Conservation (phyloP, 75 land plant species). For the Adiantum capillusveneris region DNA sequence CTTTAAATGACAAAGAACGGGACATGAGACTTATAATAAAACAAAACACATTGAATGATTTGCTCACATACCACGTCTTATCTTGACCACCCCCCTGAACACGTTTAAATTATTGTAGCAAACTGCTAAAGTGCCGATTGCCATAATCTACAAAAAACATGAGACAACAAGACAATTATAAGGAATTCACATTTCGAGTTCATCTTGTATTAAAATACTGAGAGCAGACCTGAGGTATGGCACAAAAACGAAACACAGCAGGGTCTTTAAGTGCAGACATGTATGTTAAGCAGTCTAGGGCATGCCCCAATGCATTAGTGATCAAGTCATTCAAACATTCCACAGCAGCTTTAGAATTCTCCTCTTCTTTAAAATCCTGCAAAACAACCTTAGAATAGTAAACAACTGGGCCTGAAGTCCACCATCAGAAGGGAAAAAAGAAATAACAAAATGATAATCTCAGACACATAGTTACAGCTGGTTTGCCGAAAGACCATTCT, state of each 20-base stretch:
- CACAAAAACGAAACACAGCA: conserved; percentile 88
- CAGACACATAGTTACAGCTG: too few relatives aligned
- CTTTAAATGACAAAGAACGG: too few relatives aligned
- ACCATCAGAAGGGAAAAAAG: too few relatives aligned
- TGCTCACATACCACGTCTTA: conserved; percentile 71
- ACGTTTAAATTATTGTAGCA: conserved; percentile 92
- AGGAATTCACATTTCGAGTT: too few relatives aligned
- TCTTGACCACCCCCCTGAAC: conserved; percentile 97
- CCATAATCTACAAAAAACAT: conserved; percentile 66
- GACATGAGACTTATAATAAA: too few relatives aligned
- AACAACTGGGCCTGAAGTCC: too few relatives aligned
- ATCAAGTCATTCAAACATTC: conserved; percentile 91
- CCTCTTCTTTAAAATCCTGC: conserved; percentile 85
- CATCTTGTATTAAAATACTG: too few relatives aligned
- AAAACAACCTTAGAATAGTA: background rate
- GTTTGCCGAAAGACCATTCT: too few relatives aligned
- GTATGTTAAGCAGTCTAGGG: conserved; percentile 65
- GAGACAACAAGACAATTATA: background rate
- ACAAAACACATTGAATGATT: background rate
- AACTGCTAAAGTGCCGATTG: conserved; percentile 71
- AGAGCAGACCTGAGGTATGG: conserved; percentile 90
- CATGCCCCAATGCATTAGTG: conserved; percentile 81
- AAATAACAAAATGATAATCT: too few relatives aligned
- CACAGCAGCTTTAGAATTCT: conserved; percentile 63
- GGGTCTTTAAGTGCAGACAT: conserved; percentile 57